phyloP scores from a whole-genome alignment of 495 filamentous ascomycete genomes.

The Xylaria flabelliformis region DNA sequence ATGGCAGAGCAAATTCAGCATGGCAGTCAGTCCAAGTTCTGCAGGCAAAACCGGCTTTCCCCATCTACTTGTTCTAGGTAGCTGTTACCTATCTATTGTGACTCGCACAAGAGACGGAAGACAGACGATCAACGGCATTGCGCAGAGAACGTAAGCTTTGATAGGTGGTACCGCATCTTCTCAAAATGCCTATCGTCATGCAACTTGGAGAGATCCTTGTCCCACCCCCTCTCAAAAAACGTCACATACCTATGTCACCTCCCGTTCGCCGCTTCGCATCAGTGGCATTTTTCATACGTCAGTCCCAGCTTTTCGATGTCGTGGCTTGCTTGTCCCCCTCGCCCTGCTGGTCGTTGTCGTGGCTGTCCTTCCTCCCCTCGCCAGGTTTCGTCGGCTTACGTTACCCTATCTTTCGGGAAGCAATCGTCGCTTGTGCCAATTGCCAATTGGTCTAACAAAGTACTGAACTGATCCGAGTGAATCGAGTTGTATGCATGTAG shows the following conservation, averaged over 20 bases:
- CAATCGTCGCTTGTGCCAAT: not conserved
- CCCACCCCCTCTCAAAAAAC: not conserved
- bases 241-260: constrained; percentile 2
- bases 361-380: not conserved
- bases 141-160: not conserved
- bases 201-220: constrained; percentile 11
- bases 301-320: not conserved
- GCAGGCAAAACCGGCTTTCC: not conserved
- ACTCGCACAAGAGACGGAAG: not conserved
- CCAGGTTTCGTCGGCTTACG: not conserved
- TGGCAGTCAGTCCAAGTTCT: not conserved
- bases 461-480: not conserved
- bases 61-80: not conserved
- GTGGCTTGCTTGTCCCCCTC: not conserved
- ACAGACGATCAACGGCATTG: not conserved
- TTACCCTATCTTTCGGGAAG: not conserved
- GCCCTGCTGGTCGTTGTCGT: no score
- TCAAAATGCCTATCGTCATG: constrained; percentile 4
- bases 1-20: not conserved
- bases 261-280: constrained; percentile 17
- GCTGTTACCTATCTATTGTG: not conserved
- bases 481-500: not conserved
- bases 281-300: constrained; percentile 16
- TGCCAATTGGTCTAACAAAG: not conserved
- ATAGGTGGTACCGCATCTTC: constrained; percentile 11